Evolutionary conservation across 2,329 filamentous ascomycete species (phyloP).

Genomic region (Dendrostoma leiphaemia): DNA sequence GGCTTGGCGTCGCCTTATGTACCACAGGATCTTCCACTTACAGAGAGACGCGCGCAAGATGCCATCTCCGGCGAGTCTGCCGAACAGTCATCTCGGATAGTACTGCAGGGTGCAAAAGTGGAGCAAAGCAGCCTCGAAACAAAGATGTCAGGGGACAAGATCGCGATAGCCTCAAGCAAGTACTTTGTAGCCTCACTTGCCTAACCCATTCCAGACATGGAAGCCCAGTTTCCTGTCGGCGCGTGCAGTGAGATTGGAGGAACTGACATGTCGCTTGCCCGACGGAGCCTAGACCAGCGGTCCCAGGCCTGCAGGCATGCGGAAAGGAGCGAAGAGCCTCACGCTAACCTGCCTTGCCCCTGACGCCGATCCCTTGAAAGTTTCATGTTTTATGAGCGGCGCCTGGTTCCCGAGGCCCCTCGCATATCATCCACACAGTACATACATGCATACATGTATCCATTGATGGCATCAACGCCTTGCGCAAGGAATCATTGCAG

Average conservation of each 20-base stretch:
- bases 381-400: constrained; percentile 13
- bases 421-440: not conserved
- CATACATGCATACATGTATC: not conserved
- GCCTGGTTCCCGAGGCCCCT: not conserved
- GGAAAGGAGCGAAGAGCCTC: not conserved
- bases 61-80: constrained; percentile 2
- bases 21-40: not conserved
- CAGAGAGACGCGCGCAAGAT: not conserved
- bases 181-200: no score
- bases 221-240: not conserved
- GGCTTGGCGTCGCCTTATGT: constrained; percentile 5
- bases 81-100: constrained; percentile 9
- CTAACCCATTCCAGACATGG: not conserved
- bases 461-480: not conserved
- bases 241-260: not conserved
- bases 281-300: not conserved
- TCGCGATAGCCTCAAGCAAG: not conserved
- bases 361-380: not conserved
- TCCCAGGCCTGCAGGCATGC: not conserved
- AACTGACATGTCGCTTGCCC: not conserved
- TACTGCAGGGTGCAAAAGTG: constrained; percentile 6
- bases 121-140: constrained; percentile 5
- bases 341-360: not conserved
- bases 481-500: not conserved
- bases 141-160: not conserved